Percentiles rank a stretch among this genome's conserved stretches.
Conservation (phyloP, 108 stramenopile genomes). For the Fistulifera pelliculosa region DNA sequence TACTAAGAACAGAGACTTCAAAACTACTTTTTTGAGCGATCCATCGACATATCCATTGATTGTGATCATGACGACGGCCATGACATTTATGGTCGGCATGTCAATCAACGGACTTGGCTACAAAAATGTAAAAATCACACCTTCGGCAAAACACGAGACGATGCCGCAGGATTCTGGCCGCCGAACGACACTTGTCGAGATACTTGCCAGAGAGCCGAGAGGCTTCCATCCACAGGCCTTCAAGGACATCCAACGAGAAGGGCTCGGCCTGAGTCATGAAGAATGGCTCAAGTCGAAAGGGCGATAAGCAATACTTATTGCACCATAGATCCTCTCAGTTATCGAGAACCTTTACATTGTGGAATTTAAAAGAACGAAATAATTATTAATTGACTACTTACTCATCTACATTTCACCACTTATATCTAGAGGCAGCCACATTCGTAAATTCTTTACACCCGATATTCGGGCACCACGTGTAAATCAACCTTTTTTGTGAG, state of each 20-base stretch:
- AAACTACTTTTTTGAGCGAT: constrained; percentile 10
- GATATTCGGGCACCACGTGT: no score
- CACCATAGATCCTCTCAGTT: no score
- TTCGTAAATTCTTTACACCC: no score
- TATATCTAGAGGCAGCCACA: no score
- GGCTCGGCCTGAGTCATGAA: constrained; percentile 58
- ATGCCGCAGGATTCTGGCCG: not conserved
- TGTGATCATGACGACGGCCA: constrained; percentile 39
- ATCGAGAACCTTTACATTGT: no score
- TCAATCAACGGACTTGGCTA: constrained; percentile 38
- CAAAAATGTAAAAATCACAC: constrained; percentile 52
- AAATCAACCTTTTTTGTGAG: no score
- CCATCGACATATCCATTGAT: constrained; percentile 60
- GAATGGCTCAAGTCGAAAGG: constrained; percentile 50
- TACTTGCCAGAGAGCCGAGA: not conserved
- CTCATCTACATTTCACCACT: no score
- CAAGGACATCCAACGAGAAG: constrained; percentile 44
- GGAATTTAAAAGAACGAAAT: no score
- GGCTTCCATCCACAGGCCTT: constrained; percentile 11
- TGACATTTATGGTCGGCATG: constrained; percentile 51
- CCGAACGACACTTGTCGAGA: not conserved
- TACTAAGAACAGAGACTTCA: constrained; percentile 7
- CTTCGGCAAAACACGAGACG: constrained; percentile 29
- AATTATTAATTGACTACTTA: no score
- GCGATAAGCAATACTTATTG: no score